Conservation (phyloP, 2,329 filamentous ascomycete genomes). For the Periglandula ipomoeae region DNA sequence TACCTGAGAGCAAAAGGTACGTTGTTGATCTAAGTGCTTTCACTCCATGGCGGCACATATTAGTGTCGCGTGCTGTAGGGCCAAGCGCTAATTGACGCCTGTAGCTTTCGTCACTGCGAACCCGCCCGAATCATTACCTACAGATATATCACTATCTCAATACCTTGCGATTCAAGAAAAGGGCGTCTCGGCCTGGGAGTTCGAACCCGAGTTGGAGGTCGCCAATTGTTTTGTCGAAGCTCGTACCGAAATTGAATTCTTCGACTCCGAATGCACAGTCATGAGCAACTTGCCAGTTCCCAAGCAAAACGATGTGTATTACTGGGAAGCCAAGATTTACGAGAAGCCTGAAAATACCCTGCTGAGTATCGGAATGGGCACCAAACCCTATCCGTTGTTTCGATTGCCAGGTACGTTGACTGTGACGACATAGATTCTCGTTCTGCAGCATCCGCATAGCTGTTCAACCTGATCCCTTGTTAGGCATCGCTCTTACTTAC, state of each 20-base stretch:
- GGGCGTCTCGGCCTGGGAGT: slow-evolving; percentile 98
- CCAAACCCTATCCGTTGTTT: slow-evolving; percentile 94
- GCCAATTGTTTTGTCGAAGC: slow-evolving; percentile 98
- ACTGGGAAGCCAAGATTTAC: slow-evolving; percentile 98
- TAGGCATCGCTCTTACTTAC: too few species aligned
- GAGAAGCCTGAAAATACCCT: slow-evolving; percentile 87
- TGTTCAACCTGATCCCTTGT: too few species aligned
- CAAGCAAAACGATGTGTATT: slow-evolving; percentile 98
- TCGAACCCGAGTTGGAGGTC: slow-evolving; percentile 97
- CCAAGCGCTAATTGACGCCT: slow-evolving; percentile 11
- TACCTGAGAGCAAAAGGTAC: slow-evolving; percentile 92
- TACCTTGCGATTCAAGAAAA: slow-evolving; percentile 99
- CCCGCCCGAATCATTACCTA: slow-evolving; percentile 88
- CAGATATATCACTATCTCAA: slow-evolving; percentile 94
- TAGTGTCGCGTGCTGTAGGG: too few species aligned
- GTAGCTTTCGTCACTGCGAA: slow-evolving; percentile 89
- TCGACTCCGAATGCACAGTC: slow-evolving; percentile 94
- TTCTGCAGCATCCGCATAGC: too few species aligned
- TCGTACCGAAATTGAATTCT: slow-evolving; percentile 96
- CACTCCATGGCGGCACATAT: too few species aligned
- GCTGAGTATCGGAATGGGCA: slow-evolving; percentile 87
- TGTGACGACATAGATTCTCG: background rate
- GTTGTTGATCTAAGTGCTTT: slow-evolving; percentile 14
- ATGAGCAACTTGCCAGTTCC: slow-evolving; percentile 94
- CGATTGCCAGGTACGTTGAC: slow-evolving; percentile 69